These are phyloP conservation scores for Talaromyces sp. DNA, from an alignment of 2,329 filamentous ascomycete genomes.

Conservation along the genomic window DNA sequence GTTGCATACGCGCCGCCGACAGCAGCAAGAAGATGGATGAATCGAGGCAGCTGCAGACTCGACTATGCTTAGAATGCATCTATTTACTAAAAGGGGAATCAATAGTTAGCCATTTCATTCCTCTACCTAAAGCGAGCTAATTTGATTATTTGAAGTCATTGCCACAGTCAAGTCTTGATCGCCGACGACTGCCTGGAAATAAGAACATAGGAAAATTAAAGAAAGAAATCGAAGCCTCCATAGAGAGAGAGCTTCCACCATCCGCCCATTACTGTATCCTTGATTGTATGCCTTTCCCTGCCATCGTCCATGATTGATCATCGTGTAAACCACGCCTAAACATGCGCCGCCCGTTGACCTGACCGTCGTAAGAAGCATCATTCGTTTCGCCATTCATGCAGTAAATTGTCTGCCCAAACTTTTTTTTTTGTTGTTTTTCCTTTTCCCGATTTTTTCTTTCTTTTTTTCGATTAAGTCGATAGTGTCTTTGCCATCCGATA, in stretches of 20 bases:
- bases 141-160: not conserved
- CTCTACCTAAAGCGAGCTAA: not conserved
- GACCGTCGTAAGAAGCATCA: not conserved
- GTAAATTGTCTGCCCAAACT: not conserved
- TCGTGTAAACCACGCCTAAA: not conserved
- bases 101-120: not conserved
- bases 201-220: not conserved
- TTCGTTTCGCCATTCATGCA: constrained; percentile 6
- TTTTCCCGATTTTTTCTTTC: not conserved
- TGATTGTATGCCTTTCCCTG: not conserved
- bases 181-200: not conserved
- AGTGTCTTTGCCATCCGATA: not conserved
- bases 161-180: not conserved
- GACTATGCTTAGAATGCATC: not conserved
- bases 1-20: not conserved
- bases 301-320: constrained; percentile 1
- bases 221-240: not conserved
- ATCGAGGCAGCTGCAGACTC: not conserved
- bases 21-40: not conserved
- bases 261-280: not conserved
- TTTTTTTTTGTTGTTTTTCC: not conserved
- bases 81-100: not conserved
- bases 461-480: not conserved
- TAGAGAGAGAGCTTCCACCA: not conserved
- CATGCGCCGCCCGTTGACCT: not conserved